Base-by-base conservation (phyloP, 106 monocot genomes). In the Amphibolis antarctica region DNA sequence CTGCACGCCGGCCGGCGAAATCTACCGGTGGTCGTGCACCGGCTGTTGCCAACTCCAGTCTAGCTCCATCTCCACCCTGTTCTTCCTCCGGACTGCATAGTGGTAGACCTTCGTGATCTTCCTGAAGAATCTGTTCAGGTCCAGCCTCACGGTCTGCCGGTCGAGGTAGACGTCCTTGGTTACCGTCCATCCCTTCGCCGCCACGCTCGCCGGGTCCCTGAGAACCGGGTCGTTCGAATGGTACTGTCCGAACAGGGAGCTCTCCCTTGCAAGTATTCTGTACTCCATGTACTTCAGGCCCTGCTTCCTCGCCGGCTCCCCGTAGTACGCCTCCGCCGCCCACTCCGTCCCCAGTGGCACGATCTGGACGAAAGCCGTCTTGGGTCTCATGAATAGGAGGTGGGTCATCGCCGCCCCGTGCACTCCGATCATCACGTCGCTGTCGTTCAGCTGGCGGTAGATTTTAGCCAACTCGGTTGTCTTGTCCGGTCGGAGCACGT, bases 371-470 rank as follows among this genome's bases (percentile, higher is more conserved):
- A 91, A 81, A 31, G 76, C 78, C 26, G 82, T 55, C 12, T 76
- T 76, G 3, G 82, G 85, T 47, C 85, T 66, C 83, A 91, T 80
- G 72, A 92, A 92, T 65, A 86, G 36, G 29, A 92, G 67, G 53
- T 92, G 86, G 3, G 92, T 92, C 81, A 92, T 75, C 26, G 83
- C 92, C 4, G 86, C 86, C 0, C 92, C 92, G 62, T 86, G 86
- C 0, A 92, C 86, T 12, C 92, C 92, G 12, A 86, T 66, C 83
- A 84, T 79, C 29, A 70, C 83, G 51, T 86, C 83, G 60, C 79
- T 76, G 5, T 66, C 48, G 54, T 92, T 92, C 47, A 92, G 53
- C 9, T 46, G 67, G 11, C 77, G 23, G 77, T 86, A 92, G 19
- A 92, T 79, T 52, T 55, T 79, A 23, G 81, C 81, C 44, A 92